Evolutionary conservation across 768 basidiomycete genomes (phyloP).

Genomic region (Boletales sp.): DNA sequence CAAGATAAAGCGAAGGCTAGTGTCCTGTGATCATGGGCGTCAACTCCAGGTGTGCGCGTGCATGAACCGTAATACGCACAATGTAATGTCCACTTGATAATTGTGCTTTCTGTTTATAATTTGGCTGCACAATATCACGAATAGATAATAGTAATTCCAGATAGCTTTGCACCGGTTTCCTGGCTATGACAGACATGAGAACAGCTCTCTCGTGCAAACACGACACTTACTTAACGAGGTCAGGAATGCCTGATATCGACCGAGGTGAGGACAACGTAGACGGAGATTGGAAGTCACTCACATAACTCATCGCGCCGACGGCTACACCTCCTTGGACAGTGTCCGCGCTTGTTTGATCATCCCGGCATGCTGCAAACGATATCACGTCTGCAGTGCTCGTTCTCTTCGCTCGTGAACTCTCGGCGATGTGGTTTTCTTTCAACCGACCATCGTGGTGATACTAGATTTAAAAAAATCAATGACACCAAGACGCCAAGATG

Average conservation of each 20-base stretch:
- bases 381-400: conserved; percentile 77
- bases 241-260: conserved; percentile 55
- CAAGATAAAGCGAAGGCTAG: conserved; percentile 28
- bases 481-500: not conserved
- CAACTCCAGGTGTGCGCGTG: not conserved
- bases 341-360: conserved; percentile 71
- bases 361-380: conserved; percentile 69
- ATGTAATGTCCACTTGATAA: conserved; percentile 71
- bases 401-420: conserved; percentile 36
- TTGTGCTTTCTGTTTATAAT: conserved; percentile 70
- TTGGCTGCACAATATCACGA: conserved; percentile 54
- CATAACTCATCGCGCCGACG: conserved; percentile 79
- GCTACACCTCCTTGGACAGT: conserved; percentile 60
- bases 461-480: conserved; percentile 28
- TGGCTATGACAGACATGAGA: conserved; percentile 24
- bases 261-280: conserved; percentile 1
- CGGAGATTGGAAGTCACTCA: conserved; percentile 31
- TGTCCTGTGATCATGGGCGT: conserved; percentile 19
- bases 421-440: conserved; percentile 41
- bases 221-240: conserved; percentile 40
- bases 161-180: conserved; percentile 60
- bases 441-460: conserved; percentile 59
- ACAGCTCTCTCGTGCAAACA: no score
- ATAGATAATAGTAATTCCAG: conserved; percentile 56
- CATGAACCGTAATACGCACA: conserved; percentile 29